Evolutionary conservation across 352 stramenopile species (phyloP).

Genomic region (Globisporangium perplexum): DNA sequence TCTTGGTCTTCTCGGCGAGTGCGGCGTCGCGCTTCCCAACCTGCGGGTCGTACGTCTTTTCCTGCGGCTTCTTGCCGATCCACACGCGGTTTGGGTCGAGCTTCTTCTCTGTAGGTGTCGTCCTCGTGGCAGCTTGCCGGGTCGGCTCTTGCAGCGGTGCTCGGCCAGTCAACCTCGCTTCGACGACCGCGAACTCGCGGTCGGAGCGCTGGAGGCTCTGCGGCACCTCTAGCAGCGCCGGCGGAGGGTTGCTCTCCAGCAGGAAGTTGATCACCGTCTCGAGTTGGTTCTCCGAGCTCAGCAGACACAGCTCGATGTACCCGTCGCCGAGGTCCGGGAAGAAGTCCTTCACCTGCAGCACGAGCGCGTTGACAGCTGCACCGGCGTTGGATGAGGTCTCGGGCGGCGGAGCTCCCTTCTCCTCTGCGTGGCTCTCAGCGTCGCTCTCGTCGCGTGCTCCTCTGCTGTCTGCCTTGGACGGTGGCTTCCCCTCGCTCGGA

Average conservation of each 20-base stretch:
- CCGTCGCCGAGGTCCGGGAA: conserved; percentile 54
- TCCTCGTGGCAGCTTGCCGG: conserved; percentile 8
- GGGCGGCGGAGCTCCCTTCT: neutral
- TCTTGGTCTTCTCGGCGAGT: conserved; percentile 47
- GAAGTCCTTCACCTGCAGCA: conserved; percentile 54
- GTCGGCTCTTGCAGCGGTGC: neutral
- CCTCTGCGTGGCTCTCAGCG: conserved; percentile 2
- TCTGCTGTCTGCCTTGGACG: neutral
- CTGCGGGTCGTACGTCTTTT: conserved; percentile 58
- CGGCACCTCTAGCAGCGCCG: conserved; percentile 24
- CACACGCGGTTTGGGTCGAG: conserved; percentile 43
- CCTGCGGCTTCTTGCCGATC: conserved; percentile 58
- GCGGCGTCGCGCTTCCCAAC: conserved; percentile 36
- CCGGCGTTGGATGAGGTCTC: neutral
- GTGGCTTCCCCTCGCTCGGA: neutral
- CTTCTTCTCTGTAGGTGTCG: conserved; percentile 21
- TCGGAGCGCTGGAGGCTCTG: conserved; percentile 27
- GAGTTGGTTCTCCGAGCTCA: conserved; percentile 34
- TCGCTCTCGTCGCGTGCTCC: neutral
- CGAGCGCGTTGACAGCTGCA: conserved; percentile 21
- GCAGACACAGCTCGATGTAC: conserved; percentile 56
- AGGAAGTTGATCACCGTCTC: conserved; percentile 58
- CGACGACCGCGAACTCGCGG: conserved; percentile 17
- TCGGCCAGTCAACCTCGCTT: conserved; percentile 23
- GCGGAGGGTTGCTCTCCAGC: conserved; percentile 41